Evolutionary conservation across 331 rosid species (phyloP), one percentile per base, ranked within the genome.

Genomic region (Malus hybrid): DNA sequence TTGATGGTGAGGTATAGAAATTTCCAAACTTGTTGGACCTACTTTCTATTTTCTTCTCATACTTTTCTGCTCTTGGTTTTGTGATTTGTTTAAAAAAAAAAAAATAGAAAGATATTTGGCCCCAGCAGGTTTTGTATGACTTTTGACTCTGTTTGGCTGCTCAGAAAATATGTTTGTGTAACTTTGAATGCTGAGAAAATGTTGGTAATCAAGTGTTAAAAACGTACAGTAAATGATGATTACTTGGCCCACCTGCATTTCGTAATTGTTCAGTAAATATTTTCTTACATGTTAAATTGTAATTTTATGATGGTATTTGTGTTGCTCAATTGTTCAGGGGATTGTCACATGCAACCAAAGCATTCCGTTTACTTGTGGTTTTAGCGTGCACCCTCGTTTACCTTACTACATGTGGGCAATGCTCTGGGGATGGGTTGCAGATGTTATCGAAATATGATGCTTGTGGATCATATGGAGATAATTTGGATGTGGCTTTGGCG

Each of bases 301-400:
- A 36, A 20, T 71, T 66, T 42, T 72, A 71, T 70, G 55, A 60
- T 72, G 68, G 12, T 72, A 81, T 71, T 20, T 71, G 48, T 71
- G 12, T 75, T 84, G 33, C 58, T 66, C 74, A 63, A 62, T 82
- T 80, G 36, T 83, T 26, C 86, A 94, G 97, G 96, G 86, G 84
- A 85, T 76, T 84, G 80, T 71, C 80, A 70, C 82, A 71, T 74
- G 71, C 78, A 71, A 79, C 68, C 84, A 82, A 73, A 57, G 50
- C 75, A 63, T 56, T 85, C 78, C 73, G 66, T 68, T 78, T 79
- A 76, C 65, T 82, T 42, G 84, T 80, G 82, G 80, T 89, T 87
- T 86, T 90, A 68, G 84, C 70, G 19, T 86, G 85, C 74, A 69
- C 82, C 76, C 63, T 84, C 62, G 80, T 75, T 75, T 70, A 68